phyloP scores from a whole-genome alignment of 164 flowering plant genomes.

The Cinnamomum chago region DNA sequence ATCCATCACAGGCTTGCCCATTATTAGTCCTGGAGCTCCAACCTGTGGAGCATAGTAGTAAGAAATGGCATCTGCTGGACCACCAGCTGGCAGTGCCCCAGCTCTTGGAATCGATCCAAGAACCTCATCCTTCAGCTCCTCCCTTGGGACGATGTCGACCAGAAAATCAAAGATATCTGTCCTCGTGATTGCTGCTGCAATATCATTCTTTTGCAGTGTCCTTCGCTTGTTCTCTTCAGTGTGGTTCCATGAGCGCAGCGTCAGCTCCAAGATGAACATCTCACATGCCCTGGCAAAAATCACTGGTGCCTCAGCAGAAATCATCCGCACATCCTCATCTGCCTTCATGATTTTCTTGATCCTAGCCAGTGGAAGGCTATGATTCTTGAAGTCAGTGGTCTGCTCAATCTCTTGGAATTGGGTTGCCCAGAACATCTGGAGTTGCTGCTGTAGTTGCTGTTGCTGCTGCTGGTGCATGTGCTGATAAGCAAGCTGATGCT shows the following conservation, averaged over 20 bases:
- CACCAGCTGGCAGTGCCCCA: constrained; percentile 45
- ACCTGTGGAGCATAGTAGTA: constrained; percentile 51
- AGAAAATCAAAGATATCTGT: constrained; percentile 77
- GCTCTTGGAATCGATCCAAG: constrained; percentile 44
- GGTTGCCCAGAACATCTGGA: constrained; percentile 58
- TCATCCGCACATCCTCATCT: constrained; percentile 82
- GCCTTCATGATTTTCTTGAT: constrained; percentile 89
- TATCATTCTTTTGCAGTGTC: constrained; percentile 79
- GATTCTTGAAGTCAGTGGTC: constrained; percentile 68
- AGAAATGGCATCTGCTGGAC: constrained; percentile 48
- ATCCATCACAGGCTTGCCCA: constrained; percentile 54
- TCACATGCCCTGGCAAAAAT: constrained; percentile 82
- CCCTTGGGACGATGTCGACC: constrained; percentile 80
- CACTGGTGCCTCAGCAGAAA: constrained; percentile 83
- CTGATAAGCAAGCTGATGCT: constrained; percentile 64
- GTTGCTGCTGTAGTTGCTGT: constrained; percentile 62
- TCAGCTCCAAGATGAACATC: constrained; percentile 77
- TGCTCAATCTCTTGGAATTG: constrained; percentile 71
- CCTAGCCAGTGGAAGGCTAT: constrained; percentile 72
- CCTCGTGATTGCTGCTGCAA: constrained; percentile 77
- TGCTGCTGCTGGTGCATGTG: constrained; percentile 72
- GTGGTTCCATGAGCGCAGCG: constrained; percentile 72
- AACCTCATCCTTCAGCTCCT: constrained; percentile 70
- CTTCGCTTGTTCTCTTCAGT: constrained; percentile 80
- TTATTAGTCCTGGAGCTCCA: constrained; percentile 35